Percentiles rank a stretch among this genome's conserved stretches.
These are phyloP conservation scores for Melanogaster broomeanus DNA, from an alignment of 768 basidiomycete genomes.

Conservation along the genomic window DNA sequence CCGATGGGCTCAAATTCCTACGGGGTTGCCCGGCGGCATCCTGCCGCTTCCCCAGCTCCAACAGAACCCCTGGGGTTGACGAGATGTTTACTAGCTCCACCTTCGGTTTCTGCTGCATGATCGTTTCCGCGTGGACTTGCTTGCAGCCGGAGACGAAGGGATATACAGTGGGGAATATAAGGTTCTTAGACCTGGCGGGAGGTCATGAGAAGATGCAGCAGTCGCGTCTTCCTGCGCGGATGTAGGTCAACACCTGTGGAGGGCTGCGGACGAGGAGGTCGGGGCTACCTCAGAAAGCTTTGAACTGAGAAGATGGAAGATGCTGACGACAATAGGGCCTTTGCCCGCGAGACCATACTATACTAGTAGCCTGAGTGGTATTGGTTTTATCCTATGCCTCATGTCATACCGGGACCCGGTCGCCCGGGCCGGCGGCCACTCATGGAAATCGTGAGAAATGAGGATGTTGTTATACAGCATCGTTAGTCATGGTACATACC, in stretches of 20 bases:
- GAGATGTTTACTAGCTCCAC: slow-evolving; percentile 33
- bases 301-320: not conserved
- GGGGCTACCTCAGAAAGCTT: not conserved
- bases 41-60: slow-evolving; percentile 48
- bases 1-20: slow-evolving; percentile 51
- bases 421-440: too few relatives aligned
- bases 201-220: slow-evolving; percentile 36
- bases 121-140: slow-evolving; percentile 38
- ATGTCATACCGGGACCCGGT: too few relatives aligned
- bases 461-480: too few relatives aligned
- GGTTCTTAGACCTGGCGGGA: slow-evolving; percentile 32
- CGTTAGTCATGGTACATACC: too few relatives aligned
- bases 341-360: too few relatives aligned
- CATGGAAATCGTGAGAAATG: too few relatives aligned
- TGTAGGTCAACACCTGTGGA: slow-evolving; percentile 29
- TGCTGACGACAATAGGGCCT: not conserved
- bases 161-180: slow-evolving; percentile 41
- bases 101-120: slow-evolving; percentile 34
- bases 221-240: slow-evolving; percentile 28
- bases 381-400: too few relatives aligned
- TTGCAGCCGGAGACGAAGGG: slow-evolving; percentile 43
- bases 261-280: not conserved
- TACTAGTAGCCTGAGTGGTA: too few relatives aligned
- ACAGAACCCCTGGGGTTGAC: slow-evolving; percentile 48
- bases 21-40: slow-evolving; percentile 53